These are phyloP conservation scores for Chaetomium olivaceum DNA, from an alignment of 2,329 filamentous ascomycete species.

Conservation along the genomic window DNA sequence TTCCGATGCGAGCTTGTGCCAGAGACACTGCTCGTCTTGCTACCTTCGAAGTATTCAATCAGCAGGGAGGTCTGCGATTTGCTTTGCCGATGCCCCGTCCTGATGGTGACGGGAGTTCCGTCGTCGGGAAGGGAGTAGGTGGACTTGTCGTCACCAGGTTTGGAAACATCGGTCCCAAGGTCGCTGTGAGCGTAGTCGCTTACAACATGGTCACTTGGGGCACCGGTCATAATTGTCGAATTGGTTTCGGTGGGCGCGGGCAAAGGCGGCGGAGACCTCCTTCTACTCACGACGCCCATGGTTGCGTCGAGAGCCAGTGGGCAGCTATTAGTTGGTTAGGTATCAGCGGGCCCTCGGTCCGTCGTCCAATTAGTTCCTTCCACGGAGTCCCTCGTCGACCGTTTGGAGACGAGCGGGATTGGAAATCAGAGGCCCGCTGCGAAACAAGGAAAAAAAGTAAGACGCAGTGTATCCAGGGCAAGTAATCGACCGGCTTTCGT, in stretches of 20 bases:
- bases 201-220: slow-evolving; percentile 51
- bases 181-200: slow-evolving; percentile 60
- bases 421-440: slow-evolving; percentile 11
- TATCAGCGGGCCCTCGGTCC: slow-evolving; percentile 26
- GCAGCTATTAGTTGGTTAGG: slow-evolving; percentile 24
- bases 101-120: slow-evolving; percentile 89
- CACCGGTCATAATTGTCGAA: slow-evolving; percentile 50
- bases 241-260: slow-evolving; percentile 78
- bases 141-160: slow-evolving; percentile 67
- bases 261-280: slow-evolving; percentile 57
- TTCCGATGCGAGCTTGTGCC: slow-evolving; percentile 63
- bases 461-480: slow-evolving; percentile 15
- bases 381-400: slow-evolving; percentile 21
- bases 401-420: slow-evolving; percentile 5
- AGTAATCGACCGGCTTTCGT: slow-evolving; percentile 20
- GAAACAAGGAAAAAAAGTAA: slow-evolving; percentile 9
- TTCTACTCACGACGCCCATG: slow-evolving; percentile 59
- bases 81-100: slow-evolving; percentile 64
- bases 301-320: slow-evolving; percentile 37
- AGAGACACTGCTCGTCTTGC: slow-evolving; percentile 57
- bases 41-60: slow-evolving; percentile 92
- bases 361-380: slow-evolving; percentile 30
- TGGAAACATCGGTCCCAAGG: slow-evolving; percentile 67
- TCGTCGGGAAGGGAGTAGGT: slow-evolving; percentile 81
- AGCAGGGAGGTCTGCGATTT: slow-evolving; percentile 85